These are phyloP conservation scores for Arachis stenosperma DNA, from an alignment of 306 rosid species.

Conservation along the genomic window DNA sequence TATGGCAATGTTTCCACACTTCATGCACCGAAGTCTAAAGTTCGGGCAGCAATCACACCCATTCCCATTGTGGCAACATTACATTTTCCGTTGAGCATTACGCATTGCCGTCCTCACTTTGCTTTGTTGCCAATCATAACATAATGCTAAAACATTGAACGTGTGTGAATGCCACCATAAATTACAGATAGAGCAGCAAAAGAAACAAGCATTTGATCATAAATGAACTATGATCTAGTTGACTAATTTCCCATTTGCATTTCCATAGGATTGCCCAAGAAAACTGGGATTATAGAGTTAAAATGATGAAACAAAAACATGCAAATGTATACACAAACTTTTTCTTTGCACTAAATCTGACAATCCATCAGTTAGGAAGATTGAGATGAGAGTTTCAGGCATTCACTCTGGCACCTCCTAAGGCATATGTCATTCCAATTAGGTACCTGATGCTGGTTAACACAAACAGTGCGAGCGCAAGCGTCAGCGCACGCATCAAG, in stretches of 20 bases:
- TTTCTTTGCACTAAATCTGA: constrained; percentile 3
- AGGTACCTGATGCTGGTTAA: constrained; percentile 91
- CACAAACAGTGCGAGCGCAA: constrained; percentile 89
- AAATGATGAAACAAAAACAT: constrained; percentile 30
- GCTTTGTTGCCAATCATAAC: no score
- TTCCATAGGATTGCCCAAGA: constrained; percentile 20
- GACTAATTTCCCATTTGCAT: constrained; percentile 30
- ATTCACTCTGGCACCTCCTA: constrained; percentile 93
- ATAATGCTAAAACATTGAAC: no score
- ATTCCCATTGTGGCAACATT: no score
- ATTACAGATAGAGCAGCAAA: not conserved
- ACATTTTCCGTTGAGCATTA: no score
- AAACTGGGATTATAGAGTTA: constrained; percentile 25
- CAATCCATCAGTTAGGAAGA: constrained; percentile 49
- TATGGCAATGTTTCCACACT: no score
- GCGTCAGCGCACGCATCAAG: constrained; percentile 95
- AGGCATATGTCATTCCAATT: constrained; percentile 92
- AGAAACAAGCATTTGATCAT: constrained; percentile 1
- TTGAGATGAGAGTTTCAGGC: constrained; percentile 75
- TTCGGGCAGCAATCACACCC: no score
- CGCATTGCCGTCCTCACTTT: no score
- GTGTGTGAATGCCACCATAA: not conserved
- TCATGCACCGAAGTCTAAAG: constrained; percentile 13
- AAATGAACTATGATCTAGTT: not conserved
- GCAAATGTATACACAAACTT: constrained; percentile 9